Evolutionary conservation across 768 basidiomycete species (phyloP).

Genomic region (Porpolomopsis calyptriformis): DNA sequence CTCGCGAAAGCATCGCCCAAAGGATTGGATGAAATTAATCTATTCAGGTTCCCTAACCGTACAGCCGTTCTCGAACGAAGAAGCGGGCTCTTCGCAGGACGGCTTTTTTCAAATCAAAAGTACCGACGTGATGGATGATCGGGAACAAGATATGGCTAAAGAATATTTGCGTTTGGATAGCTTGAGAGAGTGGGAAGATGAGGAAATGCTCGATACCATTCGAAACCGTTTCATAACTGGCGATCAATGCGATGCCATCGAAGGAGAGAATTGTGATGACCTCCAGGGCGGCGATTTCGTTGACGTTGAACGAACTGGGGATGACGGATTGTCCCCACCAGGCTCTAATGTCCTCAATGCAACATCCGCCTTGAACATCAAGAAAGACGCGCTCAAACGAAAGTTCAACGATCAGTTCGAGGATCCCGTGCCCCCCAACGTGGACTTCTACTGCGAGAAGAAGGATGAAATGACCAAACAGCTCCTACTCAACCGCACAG

Average conservation of each 20-base stretch:
- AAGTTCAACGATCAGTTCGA: slow-evolving; percentile 98
- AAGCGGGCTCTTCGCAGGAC: slow-evolving; percentile 30
- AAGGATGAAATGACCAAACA: slow-evolving; percentile 89
- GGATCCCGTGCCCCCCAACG: slow-evolving; percentile 65
- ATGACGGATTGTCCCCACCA: slow-evolving; percentile 15
- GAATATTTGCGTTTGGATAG: slow-evolving; percentile 37
- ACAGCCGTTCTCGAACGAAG: slow-evolving; percentile 38
- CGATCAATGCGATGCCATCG: slow-evolving; percentile 23
- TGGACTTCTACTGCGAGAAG: slow-evolving; percentile 84
- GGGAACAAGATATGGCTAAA: slow-evolving; percentile 63
- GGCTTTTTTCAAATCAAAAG: slow-evolving; percentile 63
- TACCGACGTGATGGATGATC: slow-evolving; percentile 28
- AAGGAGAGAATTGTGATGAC: slow-evolving; percentile 32
- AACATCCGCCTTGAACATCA: slow-evolving; percentile 49
- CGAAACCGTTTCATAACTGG: slow-evolving; percentile 88
- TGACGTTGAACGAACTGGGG: slow-evolving; percentile 25
- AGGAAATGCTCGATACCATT: slow-evolving; percentile 77
- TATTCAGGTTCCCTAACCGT: slow-evolving; percentile 65
- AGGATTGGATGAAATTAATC: slow-evolving; percentile 79
- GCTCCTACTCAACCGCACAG: slow-evolving; percentile 68
- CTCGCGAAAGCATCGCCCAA: slow-evolving; percentile 29
- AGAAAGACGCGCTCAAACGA: slow-evolving; percentile 85
- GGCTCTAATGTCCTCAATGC: slow-evolving; percentile 22
- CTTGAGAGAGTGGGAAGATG: slow-evolving; percentile 72
- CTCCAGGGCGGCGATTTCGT: slow-evolving; percentile 34